Conservation (phyloP, 2,329 filamentous ascomycete species). For the Colletotrichum graminicola region DNA sequence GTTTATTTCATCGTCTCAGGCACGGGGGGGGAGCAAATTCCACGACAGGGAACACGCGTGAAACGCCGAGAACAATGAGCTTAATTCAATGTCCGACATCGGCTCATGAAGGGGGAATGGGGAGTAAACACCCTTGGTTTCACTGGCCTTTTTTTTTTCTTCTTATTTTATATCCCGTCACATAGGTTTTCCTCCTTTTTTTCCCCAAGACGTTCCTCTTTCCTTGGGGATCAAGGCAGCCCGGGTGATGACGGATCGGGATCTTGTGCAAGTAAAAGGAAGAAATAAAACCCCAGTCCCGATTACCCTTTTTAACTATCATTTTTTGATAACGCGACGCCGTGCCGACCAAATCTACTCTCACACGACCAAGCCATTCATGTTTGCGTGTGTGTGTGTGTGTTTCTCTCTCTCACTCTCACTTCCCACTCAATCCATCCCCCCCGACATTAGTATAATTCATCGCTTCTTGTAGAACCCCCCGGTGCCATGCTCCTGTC, state of each 20-base stretch:
- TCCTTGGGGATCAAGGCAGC: too few species aligned
- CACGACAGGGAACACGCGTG: not conserved
- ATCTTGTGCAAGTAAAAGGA: not conserved
- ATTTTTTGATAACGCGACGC: constrained; percentile 34
- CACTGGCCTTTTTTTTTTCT: not conserved
- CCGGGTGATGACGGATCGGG: not conserved
- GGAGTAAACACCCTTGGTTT: not conserved
- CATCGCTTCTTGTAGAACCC: constrained; percentile 52
- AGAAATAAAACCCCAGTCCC: constrained; percentile 14
- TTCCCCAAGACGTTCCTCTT: too few species aligned
- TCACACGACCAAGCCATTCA: constrained; percentile 14
- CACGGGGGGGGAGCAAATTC: not conserved
- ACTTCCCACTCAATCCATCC: not conserved
- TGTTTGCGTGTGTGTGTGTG: not conserved
- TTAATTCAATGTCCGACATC: not conserved
- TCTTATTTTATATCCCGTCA: too few species aligned
- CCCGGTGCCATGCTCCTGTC: constrained; percentile 57
- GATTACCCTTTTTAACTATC: constrained; percentile 31
- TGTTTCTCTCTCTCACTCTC: not conserved
- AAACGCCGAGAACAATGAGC: not conserved
- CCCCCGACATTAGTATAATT: not conserved
- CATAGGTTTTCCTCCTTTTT: too few species aligned
- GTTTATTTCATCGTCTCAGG: not conserved
- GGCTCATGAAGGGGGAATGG: not conserved
- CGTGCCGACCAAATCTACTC: constrained; percentile 28